These are phyloP conservation scores for Malus hybrid DNA, from an alignment of 331 rosid species.

Conservation along the genomic window DNA sequence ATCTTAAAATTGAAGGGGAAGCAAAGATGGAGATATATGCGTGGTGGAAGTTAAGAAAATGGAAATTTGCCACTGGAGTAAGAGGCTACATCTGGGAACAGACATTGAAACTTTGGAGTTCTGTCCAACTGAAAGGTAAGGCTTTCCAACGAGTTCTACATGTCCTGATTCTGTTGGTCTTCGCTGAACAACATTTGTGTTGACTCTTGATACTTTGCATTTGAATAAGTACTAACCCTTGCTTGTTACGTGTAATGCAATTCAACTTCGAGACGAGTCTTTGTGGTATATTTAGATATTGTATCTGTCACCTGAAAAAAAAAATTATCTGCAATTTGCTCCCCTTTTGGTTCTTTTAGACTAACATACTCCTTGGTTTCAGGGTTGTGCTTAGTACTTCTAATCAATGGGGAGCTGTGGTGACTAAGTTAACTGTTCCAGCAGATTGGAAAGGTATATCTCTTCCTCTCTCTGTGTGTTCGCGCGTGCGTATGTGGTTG, in stretches of 20 bases:
- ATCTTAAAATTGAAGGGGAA: conserved; percentile 43
- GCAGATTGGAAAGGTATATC: conserved; percentile 93
- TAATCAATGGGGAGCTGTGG: conserved; percentile 81
- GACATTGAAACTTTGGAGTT: conserved; percentile 63
- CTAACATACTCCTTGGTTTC: conserved; percentile 8
- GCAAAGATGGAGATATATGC: conserved; percentile 90
- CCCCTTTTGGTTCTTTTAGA: background rate
- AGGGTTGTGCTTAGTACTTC: conserved; percentile 94
- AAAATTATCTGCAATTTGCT: background rate
- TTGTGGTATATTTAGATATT: background rate
- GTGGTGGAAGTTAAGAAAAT: conserved; percentile 85
- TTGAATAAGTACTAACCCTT: background rate
- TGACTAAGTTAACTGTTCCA: conserved; percentile 81
- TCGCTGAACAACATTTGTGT: background rate
- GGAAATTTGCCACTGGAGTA: conserved; percentile 80
- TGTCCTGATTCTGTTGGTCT: background rate
- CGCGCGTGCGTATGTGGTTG: background rate
- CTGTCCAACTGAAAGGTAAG: conserved; percentile 87
- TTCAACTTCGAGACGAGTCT: no score
- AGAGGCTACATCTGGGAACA: conserved; percentile 85
- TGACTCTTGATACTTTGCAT: background rate
- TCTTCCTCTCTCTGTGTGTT: background rate
- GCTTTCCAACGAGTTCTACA: background rate
- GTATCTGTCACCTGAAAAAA: background rate
- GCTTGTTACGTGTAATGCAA: background rate